Base-by-base conservation (phyloP, 176 grass and related monocot species). In the Rhynchospora pubera region DNA sequence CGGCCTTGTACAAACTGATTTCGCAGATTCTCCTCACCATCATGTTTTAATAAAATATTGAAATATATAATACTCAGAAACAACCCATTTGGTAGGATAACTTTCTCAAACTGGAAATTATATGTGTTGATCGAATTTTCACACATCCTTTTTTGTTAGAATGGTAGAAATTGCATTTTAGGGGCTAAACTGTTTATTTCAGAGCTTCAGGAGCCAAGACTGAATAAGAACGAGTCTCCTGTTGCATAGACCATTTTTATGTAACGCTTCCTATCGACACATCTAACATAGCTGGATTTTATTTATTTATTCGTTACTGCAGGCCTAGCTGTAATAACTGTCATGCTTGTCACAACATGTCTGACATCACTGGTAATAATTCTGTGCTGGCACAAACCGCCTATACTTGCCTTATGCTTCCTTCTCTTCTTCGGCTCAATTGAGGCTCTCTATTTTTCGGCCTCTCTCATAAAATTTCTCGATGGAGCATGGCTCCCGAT, bases 261-360 rank as follows among this genome's bases (percentile, higher is more conserved):
- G 14, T 42, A 55, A 56, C 24, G 71, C 44, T 76, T 10, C 51
- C 43, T 10, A 13, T 43, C 9, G 4, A 58, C 4, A 39, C 34
- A 43, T 39, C 34, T 51, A 57, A 83, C 55, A 15, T 14, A 22
- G 30, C 23, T 56, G 53, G 55, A 53, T 32, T 77, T 77, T 75
- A 1, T 51, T 69, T 16, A 0, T 84, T 9, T 84, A 43, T 84
- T 53, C 7, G 10, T 67, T 66, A 79, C 32, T 83, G 77, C 88
- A 99, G 96, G 96, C 15, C 55, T 99, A 3, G 96, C 96, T 23
- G 96, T 99, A 71, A 99, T 99, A 83, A 94, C 96, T 0, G 96
- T 99, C 65, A 99, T 99, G 96, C 89, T 99, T 45, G 96, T 99
- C 4, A 99, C 96, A 13, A 99, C 96, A 28, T 91, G 88, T 86